A percentile compares a stretch with the other conserved stretches of the same genome.
phyloP scores from a whole-genome alignment of 805 yeast species.

The Brettanomyces sp. region DNA sequence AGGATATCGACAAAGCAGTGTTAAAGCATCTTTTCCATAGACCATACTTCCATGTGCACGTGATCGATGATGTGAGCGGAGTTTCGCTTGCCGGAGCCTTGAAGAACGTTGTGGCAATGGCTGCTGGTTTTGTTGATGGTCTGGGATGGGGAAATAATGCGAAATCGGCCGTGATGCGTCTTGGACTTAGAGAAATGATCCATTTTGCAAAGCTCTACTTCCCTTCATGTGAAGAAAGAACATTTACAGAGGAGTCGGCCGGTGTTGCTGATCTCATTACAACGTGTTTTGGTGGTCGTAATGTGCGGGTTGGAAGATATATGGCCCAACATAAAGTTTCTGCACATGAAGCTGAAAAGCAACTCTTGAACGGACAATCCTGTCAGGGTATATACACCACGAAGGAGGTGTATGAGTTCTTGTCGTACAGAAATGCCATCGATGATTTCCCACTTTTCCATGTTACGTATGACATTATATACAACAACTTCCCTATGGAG shows the following conservation, averaged over 20 bases:
- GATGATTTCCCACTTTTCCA: slow-evolving; percentile 76
- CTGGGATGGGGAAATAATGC: slow-evolving; percentile 99
- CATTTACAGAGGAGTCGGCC: slow-evolving; percentile 89
- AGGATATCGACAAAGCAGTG: slow-evolving; percentile 62
- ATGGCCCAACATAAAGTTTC: slow-evolving; percentile 73
- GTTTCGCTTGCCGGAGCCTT: slow-evolving; percentile 95
- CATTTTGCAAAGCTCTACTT: slow-evolving; percentile 76
- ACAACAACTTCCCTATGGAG: slow-evolving; percentile 64
- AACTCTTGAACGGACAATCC: slow-evolving; percentile 85
- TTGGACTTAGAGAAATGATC: slow-evolving; percentile 86
- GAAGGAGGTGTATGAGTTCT: slow-evolving; percentile 82
- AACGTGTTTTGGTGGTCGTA: slow-evolving; percentile 96
- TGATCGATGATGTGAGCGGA: slow-evolving; percentile 89
- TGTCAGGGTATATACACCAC: slow-evolving; percentile 94
- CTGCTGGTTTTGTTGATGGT: slow-evolving; percentile 97
- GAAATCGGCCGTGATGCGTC: slow-evolving; percentile 93
- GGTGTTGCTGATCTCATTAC: slow-evolving; percentile 98
- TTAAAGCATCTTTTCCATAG: slow-evolving; percentile 87
- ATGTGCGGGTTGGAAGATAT: slow-evolving; percentile 80
- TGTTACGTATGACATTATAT: slow-evolving; percentile 76
- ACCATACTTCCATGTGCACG: slow-evolving; percentile 95
- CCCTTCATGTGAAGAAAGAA: slow-evolving; percentile 62
- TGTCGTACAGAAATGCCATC: slow-evolving; percentile 40
- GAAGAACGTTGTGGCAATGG: slow-evolving; percentile 91
- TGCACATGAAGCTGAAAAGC: slow-evolving; percentile 78